Evolutionary conservation across 352 stramenopile species (phyloP).

Genomic region (Elongisporangium undulatum): DNA sequence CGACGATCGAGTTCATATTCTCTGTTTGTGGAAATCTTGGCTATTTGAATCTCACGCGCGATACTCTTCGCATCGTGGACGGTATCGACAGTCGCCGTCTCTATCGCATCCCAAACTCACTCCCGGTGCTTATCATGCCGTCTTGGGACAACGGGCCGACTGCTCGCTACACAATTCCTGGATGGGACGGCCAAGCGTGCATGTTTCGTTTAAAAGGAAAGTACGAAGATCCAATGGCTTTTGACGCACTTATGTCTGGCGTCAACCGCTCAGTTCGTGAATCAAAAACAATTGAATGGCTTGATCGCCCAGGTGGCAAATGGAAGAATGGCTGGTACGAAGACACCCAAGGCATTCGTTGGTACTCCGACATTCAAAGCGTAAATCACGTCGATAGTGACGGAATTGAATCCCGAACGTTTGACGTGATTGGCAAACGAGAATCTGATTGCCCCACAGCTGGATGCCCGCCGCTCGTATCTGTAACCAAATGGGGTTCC

Average conservation of each 20-base stretch:
- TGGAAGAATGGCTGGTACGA: conserved; percentile 10
- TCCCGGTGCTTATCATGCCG: conserved; percentile 16
- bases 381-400: background rate
- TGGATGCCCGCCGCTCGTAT: background rate
- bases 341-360: background rate
- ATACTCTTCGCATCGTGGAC: conserved; percentile 11
- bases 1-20: conserved; percentile 16
- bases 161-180: conserved; percentile 3
- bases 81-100: conserved; percentile 8
- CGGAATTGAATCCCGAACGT: background rate
- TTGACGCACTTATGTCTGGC: too few relatives aligned
- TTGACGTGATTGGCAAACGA: background rate
- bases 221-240: too few relatives aligned
- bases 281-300: conserved; percentile 3
- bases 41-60: conserved; percentile 16
- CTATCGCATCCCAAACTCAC: conserved; percentile 7
- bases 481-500: background rate
- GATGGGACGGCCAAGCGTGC: conserved; percentile 7
- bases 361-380: conserved; percentile 1
- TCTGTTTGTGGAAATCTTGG: conserved; percentile 9
- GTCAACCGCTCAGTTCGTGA: conserved; percentile 2
- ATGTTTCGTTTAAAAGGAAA: conserved; percentile 4
- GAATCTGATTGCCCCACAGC: conserved; percentile 2
- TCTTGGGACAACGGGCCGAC: conserved; percentile 12
- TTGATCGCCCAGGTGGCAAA: background rate